Percentiles rank a stretch among this genome's conserved stretches.
Evolutionary conservation across 441 rosid species (phyloP).

Genomic region (Eruca vesicaria): DNA sequence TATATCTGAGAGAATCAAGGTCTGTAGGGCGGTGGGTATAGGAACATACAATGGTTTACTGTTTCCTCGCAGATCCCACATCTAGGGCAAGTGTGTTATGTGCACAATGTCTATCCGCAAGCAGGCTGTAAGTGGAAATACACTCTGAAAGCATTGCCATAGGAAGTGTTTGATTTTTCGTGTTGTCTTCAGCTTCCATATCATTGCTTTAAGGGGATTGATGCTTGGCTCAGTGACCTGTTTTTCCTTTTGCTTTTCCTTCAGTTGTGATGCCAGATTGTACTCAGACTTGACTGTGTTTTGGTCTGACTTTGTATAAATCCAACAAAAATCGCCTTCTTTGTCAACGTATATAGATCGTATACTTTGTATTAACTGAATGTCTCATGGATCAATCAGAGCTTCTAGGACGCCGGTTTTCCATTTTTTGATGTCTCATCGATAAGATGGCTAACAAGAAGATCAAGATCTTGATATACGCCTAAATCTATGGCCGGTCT

Average conservation of each 20-base stretch:
- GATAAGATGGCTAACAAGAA: not conserved
- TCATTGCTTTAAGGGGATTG: too few species aligned
- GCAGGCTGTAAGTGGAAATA: not conserved
- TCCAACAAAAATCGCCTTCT: not conserved
- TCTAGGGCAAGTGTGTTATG: not conserved
- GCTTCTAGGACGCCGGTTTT: not conserved
- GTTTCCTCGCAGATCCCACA: not conserved
- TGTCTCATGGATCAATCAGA: not conserved
- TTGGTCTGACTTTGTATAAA: not conserved
- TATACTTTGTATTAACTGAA: not conserved
- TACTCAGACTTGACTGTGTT: not conserved
- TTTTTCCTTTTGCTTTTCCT: too few species aligned
- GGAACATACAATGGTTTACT: not conserved
- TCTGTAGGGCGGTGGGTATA: not conserved
- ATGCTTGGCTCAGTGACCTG: not conserved
- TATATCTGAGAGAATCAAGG: not conserved
- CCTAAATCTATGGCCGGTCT: not conserved
- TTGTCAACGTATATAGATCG: not conserved
- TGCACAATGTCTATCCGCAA: not conserved
- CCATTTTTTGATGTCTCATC: not conserved
- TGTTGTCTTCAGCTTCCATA: too few species aligned
- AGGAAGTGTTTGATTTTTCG: too few species aligned
- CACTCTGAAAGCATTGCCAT: not conserved
- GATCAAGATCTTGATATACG: not conserved
- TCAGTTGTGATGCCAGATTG: not conserved